These are phyloP conservation scores for Chamaecyparis obtusa DNA, from an alignment of 75 land plant species.

Conservation along the genomic window DNA sequence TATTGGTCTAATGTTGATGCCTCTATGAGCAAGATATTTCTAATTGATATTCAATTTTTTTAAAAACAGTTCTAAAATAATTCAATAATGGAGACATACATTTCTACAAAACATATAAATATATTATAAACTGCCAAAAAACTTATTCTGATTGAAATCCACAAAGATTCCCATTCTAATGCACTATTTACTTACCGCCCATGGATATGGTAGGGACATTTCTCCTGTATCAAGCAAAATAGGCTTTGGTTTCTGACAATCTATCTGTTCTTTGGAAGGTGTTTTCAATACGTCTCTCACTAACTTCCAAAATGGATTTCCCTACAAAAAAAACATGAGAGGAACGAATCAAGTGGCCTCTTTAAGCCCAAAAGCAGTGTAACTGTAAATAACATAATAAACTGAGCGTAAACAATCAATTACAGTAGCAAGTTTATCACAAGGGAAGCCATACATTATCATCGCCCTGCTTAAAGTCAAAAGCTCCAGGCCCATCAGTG, in stretches of 20 bases:
- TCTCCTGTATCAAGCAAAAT: constrained; percentile 96
- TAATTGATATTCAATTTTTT: no score
- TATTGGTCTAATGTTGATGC: no score
- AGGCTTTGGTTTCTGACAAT: constrained; percentile 93
- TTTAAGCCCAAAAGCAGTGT: background rate
- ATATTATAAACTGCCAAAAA: background rate
- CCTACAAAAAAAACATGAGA: constrained; percentile 35
- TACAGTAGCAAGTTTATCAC: background rate
- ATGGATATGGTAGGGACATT: constrained; percentile 82
- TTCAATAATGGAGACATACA: background rate
- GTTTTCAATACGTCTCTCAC: constrained; percentile 71
- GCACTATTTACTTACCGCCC: constrained; percentile 76
- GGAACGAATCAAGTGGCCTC: background rate
- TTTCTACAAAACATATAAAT: background rate
- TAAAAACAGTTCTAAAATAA: background rate
- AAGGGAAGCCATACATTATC: constrained; percentile 35
- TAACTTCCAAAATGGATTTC: constrained; percentile 89
- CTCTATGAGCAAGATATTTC: no score
- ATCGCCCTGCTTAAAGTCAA: constrained; percentile 96
- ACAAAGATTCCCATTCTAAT: background rate
- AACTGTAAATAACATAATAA: background rate
- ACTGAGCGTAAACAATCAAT: background rate
- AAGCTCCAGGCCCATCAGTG: constrained; percentile 98
- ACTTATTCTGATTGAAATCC: background rate
- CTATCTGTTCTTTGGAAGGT: constrained; percentile 67